Evolutionary conservation across 495 filamentous ascomycete species (phyloP).

Genomic region (Aspergillus bridgeri): DNA sequence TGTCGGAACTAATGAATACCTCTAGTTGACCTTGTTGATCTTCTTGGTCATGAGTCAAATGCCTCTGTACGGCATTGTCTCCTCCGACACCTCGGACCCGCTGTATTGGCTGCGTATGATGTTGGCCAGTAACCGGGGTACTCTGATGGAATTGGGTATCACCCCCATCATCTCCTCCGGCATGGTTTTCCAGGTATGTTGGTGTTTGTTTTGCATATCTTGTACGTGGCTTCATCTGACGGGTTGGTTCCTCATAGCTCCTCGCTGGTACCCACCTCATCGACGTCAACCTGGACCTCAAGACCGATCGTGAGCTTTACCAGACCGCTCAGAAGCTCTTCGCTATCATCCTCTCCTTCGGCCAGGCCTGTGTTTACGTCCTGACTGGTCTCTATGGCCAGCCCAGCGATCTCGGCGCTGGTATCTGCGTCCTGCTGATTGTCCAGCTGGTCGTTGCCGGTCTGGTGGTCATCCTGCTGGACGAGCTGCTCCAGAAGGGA

Average conservation of each 20-base stretch:
- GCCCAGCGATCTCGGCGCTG: constrained; percentile 92
- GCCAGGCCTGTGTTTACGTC: constrained; percentile 94
- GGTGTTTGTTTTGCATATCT: neutral
- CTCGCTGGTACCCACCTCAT: constrained; percentile 99
- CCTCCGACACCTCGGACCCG: constrained; percentile 94
- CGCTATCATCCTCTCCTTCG: constrained; percentile 94
- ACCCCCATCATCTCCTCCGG: constrained; percentile 99
- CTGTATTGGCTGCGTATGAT: constrained; percentile 99
- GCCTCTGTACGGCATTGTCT: constrained; percentile 94
- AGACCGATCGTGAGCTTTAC: constrained; percentile 98
- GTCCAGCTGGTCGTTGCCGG: constrained; percentile 95
- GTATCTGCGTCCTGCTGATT: constrained; percentile 95
- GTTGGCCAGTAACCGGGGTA: constrained; percentile 98
- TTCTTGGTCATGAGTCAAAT: constrained; percentile 99
- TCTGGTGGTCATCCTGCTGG: constrained; percentile 97
- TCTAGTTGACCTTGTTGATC: constrained; percentile 85
- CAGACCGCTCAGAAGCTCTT: constrained; percentile 99
- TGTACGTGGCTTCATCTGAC: constrained; percentile 2
- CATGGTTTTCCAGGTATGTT: constrained; percentile 91
- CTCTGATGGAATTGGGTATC: constrained; percentile 98
- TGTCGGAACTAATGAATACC: neutral
- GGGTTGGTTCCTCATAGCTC: constrained; percentile 45
- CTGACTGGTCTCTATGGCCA: constrained; percentile 97
- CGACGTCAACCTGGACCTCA: constrained; percentile 98
- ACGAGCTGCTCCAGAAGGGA: constrained; percentile 98